These are phyloP conservation scores for Peronospora destructor DNA, from an alignment of 352 stramenopile species.

Conservation along the genomic window DNA sequence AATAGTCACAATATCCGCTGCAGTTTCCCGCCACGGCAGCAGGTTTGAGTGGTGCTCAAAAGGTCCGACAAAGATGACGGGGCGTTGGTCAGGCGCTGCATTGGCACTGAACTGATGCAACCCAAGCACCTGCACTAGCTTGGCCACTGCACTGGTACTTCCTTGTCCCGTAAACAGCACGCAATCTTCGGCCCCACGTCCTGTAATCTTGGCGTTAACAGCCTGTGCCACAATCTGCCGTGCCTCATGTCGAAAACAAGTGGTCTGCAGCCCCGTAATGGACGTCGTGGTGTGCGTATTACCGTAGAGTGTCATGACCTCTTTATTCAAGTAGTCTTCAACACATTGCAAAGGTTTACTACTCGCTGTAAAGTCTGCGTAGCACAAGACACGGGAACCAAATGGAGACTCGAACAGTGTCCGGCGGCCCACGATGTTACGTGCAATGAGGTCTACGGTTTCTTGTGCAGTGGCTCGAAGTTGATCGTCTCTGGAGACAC, in stretches of 20 bases:
- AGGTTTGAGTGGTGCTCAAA: constrained; percentile 98
- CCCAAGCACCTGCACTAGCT: constrained; percentile 66
- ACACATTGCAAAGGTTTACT: constrained; percentile 82
- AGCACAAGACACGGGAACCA: constrained; percentile 75
- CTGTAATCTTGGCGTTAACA: constrained; percentile 86
- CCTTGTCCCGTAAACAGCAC: constrained; percentile 92
- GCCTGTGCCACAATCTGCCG: constrained; percentile 90
- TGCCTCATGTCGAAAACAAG: constrained; percentile 92
- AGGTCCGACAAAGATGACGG: constrained; percentile 89
- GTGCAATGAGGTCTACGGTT: constrained; percentile 31
- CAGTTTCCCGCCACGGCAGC: constrained; percentile 93
- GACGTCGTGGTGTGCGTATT: constrained; percentile 96
- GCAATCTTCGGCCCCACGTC: constrained; percentile 86
- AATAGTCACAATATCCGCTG: constrained; percentile 71
- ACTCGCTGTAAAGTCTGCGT: constrained; percentile 93
- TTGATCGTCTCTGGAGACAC: background rate
- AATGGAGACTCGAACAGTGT: constrained; percentile 63
- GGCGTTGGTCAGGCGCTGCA: constrained; percentile 10
- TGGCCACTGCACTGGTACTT: constrained; percentile 77
- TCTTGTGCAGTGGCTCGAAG: constrained; percentile 14
- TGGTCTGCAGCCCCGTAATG: constrained; percentile 75
- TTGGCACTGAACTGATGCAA: constrained; percentile 28
- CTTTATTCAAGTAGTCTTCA: constrained; percentile 83
- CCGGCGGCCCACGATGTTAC: constrained; percentile 41
- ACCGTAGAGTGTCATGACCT: constrained; percentile 92